Evolutionary conservation across 257 asterid genomes (phyloP).

Genomic region (Henckelia pumila): DNA sequence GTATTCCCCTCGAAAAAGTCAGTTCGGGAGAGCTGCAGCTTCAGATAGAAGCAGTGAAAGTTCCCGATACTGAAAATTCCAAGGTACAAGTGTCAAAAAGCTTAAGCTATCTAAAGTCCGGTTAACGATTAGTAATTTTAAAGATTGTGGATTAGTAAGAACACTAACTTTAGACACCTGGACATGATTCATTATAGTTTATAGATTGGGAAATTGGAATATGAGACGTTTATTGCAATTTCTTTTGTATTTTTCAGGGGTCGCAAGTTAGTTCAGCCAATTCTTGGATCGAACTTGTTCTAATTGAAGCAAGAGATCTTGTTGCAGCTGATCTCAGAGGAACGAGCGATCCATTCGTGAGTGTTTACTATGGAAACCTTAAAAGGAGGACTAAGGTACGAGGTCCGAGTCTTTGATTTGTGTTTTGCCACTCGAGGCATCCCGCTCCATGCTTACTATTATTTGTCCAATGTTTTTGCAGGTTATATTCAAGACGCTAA

Average conservation of each 20-base stretch:
- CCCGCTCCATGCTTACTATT: neutral
- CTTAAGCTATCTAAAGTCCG: neutral
- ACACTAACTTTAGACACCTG: neutral
- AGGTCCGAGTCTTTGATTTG: neutral
- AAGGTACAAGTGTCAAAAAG: conserved; percentile 42
- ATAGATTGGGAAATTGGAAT: neutral
- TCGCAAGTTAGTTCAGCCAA: conserved; percentile 40
- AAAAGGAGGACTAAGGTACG: conserved; percentile 78
- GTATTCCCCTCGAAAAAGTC: conserved; percentile 88
- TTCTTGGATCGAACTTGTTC: conserved; percentile 86
- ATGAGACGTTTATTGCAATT: neutral
- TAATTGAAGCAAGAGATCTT: conserved; percentile 90
- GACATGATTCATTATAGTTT: neutral
- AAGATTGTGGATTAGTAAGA: neutral
- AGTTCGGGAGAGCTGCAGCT: conserved; percentile 86
- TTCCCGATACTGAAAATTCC: conserved; percentile 48
- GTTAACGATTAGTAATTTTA: too few species aligned
- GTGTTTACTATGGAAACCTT: conserved; percentile 82
- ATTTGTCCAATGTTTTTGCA: conserved; percentile 28
- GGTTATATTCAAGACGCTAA: conserved; percentile 70
- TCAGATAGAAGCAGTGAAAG: conserved; percentile 69
- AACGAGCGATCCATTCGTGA: conserved; percentile 95
- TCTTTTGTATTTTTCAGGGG: conserved; percentile 44
- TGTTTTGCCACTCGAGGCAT: neutral
- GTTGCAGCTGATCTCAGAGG: conserved; percentile 97